These are phyloP conservation scores for Metschnikowia henanensis DNA, from an alignment of 805 yeast species.

Conservation along the genomic window DNA sequence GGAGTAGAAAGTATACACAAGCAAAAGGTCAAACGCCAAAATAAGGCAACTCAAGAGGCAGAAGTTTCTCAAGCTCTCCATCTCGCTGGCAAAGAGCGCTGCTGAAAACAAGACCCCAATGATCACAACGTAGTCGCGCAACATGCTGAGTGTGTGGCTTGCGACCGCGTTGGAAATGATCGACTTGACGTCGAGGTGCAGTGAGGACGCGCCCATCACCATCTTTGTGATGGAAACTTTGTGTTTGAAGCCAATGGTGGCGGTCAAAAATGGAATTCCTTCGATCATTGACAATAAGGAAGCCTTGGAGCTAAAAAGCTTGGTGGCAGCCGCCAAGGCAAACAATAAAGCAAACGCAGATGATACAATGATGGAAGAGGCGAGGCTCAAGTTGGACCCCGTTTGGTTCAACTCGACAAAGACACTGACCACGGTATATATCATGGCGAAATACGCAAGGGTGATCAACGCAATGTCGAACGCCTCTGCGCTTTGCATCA, in stretches of 20 bases:
- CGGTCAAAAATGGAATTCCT: slow-evolving; percentile 91
- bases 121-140: slow-evolving; percentile 77
- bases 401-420: slow-evolving; percentile 72
- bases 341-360: slow-evolving; percentile 82
- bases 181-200: slow-evolving; percentile 40
- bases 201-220: slow-evolving; percentile 44
- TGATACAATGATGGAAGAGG: slow-evolving; percentile 72
- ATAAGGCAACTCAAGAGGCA: slow-evolving; percentile 73
- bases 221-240: slow-evolving; percentile 70
- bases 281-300: slow-evolving; percentile 78
- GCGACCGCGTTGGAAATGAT: slow-evolving; percentile 43
- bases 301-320: slow-evolving; percentile 56
- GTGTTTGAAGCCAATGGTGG: slow-evolving; percentile 88
- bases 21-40: slow-evolving; percentile 65
- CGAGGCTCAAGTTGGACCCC: slow-evolving; percentile 89
- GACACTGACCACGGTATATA: slow-evolving; percentile 73
- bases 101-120: slow-evolving; percentile 69
- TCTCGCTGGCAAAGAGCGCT: slow-evolving; percentile 59
- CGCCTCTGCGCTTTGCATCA: slow-evolving; percentile 72
- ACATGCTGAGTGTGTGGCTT: slow-evolving; percentile 49
- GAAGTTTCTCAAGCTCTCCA: slow-evolving; percentile 78
- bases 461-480: slow-evolving; percentile 81
- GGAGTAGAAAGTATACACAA: slow-evolving; percentile 78
- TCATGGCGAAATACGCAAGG: slow-evolving; percentile 84
- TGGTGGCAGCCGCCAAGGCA: slow-evolving; percentile 62